These are phyloP conservation scores for Claviceps pazoutovae DNA, from an alignment of 2,329 filamentous ascomycete genomes.

Conservation along the genomic window DNA sequence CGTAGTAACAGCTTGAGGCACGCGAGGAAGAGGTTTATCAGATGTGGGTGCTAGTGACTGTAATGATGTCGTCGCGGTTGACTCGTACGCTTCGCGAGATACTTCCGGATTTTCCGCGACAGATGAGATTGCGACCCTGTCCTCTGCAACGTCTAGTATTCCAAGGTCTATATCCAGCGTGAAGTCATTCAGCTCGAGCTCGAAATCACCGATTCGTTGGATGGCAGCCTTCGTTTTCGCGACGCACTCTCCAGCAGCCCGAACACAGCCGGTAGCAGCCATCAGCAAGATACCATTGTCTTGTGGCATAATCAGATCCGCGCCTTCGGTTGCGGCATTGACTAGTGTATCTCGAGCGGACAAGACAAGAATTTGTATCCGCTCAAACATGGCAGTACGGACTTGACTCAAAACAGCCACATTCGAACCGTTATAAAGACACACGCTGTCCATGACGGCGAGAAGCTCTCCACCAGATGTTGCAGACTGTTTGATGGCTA, in stretches of 20 bases:
- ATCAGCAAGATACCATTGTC: slow-evolving; percentile 62
- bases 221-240: slow-evolving; percentile 74
- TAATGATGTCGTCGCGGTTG: slow-evolving; percentile 17
- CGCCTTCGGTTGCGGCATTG: slow-evolving; percentile 52
- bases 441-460: slow-evolving; percentile 68
- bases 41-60: slow-evolving; percentile 30
- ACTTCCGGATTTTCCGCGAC: slow-evolving; percentile 22
- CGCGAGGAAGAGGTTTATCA: slow-evolving; percentile 55
- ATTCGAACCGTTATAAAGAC: slow-evolving; percentile 58
- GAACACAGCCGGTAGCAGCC: slow-evolving; percentile 77
- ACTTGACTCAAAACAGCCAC: slow-evolving; percentile 53
- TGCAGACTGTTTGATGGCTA: slow-evolving; percentile 72
- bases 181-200: slow-evolving; percentile 56
- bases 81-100: slow-evolving; percentile 23
- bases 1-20: slow-evolving; percentile 41
- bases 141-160: slow-evolving; percentile 30
- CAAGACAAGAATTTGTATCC: slow-evolving; percentile 65
- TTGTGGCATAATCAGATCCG: slow-evolving; percentile 67
- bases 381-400: slow-evolving; percentile 63
- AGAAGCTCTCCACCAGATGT: slow-evolving; percentile 68
- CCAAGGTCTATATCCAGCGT: slow-evolving; percentile 42
- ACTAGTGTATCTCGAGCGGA: slow-evolving; percentile 69
- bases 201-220: slow-evolving; percentile 81
- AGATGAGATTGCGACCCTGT: slow-evolving; percentile 19
- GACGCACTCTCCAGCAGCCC: slow-evolving; percentile 81